Conservation (phyloP, 352 stramenopile species). For the Salisapilia sapeloensis region DNA sequence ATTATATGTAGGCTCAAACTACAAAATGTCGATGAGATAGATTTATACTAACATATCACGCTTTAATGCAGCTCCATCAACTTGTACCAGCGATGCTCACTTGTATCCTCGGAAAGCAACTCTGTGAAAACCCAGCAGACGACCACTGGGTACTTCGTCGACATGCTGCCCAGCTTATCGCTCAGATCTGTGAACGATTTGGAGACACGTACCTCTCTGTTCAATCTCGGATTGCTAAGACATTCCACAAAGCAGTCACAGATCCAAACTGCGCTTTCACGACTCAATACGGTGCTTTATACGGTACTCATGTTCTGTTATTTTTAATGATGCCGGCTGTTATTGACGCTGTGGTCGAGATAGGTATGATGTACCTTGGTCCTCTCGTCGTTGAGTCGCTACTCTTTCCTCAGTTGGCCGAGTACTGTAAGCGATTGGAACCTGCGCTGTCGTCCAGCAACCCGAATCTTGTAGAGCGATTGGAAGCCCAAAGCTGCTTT, state of each 20-base stretch:
- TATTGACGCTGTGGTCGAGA: not conserved
- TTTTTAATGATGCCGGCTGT: not conserved
- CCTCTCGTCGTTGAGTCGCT: slow-evolving; percentile 85
- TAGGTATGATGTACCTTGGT: slow-evolving; percentile 82
- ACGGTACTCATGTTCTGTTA: slow-evolving; percentile 30
- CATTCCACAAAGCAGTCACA: slow-evolving; percentile 77
- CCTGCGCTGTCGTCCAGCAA: slow-evolving; percentile 57
- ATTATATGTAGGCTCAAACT: slow-evolving; percentile 56
- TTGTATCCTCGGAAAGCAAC: slow-evolving; percentile 80
- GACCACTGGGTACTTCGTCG: slow-evolving; percentile 86
- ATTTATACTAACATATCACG: not conserved
- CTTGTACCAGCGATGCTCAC: slow-evolving; percentile 86
- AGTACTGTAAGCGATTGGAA: slow-evolving; percentile 80
- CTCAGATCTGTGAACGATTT: slow-evolving; percentile 70
- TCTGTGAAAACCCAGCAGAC: slow-evolving; percentile 72
- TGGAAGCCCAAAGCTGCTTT: slow-evolving; percentile 74
- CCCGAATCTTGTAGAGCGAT: slow-evolving; percentile 55
- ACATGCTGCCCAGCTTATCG: slow-evolving; percentile 61
- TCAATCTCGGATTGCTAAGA: slow-evolving; percentile 83
- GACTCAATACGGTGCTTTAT: slow-evolving; percentile 86
- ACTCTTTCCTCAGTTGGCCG: slow-evolving; percentile 75
- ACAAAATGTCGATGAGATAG: not conserved
- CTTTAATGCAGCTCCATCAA: slow-evolving; percentile 72
- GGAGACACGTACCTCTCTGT: slow-evolving; percentile 87
- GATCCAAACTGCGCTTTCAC: slow-evolving; percentile 58